Evolutionary conservation across 306 rosid genomes (phyloP).

Genomic region (Prunus davidiana): DNA sequence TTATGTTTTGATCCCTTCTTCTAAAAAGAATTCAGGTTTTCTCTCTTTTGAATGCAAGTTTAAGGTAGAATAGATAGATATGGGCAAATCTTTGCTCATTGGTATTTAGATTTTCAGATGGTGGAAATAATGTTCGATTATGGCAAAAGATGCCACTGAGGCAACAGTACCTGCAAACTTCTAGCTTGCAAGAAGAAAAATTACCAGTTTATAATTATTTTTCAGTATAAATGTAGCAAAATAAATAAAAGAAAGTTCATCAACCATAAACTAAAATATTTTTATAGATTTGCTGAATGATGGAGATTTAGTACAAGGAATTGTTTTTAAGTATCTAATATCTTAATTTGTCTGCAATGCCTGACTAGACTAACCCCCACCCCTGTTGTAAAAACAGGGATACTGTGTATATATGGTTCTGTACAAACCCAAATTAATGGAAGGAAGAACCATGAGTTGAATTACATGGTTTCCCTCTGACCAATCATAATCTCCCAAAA

Average conservation of each 20-base stretch:
- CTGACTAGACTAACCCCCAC: slow-evolving; percentile 1
- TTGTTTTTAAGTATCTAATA: neutral
- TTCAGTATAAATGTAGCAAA: neutral
- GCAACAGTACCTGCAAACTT: neutral
- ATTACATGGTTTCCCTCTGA: slow-evolving; percentile 18
- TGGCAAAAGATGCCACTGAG: neutral
- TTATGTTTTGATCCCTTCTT: neutral
- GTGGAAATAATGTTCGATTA: neutral
- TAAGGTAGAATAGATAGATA: no score
- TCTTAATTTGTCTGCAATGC: neutral
- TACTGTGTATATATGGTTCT: neutral
- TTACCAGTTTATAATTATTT: neutral
- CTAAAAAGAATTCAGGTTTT: neutral
- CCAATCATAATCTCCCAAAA: slow-evolving; percentile 22
- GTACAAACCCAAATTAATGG: slow-evolving; percentile 10
- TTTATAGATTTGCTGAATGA: neutral
- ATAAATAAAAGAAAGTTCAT: neutral
- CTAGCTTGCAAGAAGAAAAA: neutral
- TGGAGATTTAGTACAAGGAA: slow-evolving; percentile 1
- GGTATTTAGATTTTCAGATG: neutral
- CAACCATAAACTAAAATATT: neutral
- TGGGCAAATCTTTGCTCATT: no score
- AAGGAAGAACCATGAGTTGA: slow-evolving; percentile 23
- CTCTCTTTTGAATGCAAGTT: neutral
- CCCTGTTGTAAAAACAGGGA: slow-evolving; percentile 1